phyloP scores from a whole-genome alignment of 345 rosid genomes.

The Gossypium ekmanianum region DNA sequence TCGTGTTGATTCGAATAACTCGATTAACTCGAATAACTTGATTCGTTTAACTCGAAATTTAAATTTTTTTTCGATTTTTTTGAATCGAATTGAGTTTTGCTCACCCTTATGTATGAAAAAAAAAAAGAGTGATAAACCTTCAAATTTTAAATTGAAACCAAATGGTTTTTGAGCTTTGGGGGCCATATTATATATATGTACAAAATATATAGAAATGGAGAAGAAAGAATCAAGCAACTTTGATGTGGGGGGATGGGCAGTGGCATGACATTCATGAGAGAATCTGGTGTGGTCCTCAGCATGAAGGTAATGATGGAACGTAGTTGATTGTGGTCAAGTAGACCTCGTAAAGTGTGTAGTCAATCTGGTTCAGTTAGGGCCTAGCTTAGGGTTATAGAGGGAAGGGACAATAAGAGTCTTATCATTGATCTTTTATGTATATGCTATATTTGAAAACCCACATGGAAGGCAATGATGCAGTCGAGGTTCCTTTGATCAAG shows the following conservation, averaged over 20 bases:
- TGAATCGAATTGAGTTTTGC: too few relatives aligned
- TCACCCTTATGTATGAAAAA: not conserved
- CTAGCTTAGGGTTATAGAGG: not conserved
- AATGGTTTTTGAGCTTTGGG: not conserved
- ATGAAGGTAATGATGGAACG: constrained; percentile 2
- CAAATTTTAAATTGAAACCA: not conserved
- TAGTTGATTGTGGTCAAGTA: constrained; percentile 28
- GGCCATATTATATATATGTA: not conserved
- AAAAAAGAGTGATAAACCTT: not conserved
- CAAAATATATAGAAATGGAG: not conserved
- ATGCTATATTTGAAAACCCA: constrained; percentile 14
- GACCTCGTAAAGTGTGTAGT: constrained; percentile 31
- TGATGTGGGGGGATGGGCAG: not conserved
- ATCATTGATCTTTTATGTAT: not conserved
- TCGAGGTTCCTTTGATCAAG: not conserved
- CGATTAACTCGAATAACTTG: too few relatives aligned
- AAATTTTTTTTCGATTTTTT: too few relatives aligned
- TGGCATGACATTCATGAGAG: not conserved
- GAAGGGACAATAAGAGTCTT: constrained; percentile 1
- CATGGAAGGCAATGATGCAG: constrained; percentile 24
- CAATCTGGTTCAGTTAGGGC: constrained; percentile 25
- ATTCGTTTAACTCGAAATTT: too few relatives aligned
- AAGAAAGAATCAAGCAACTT: not conserved
- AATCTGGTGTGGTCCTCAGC: not conserved
- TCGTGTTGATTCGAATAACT: too few relatives aligned